These are phyloP conservation scores for Phyllostachys edulis DNA, from an alignment of 176 grass and related monocot genomes.

Conservation along the genomic window DNA sequence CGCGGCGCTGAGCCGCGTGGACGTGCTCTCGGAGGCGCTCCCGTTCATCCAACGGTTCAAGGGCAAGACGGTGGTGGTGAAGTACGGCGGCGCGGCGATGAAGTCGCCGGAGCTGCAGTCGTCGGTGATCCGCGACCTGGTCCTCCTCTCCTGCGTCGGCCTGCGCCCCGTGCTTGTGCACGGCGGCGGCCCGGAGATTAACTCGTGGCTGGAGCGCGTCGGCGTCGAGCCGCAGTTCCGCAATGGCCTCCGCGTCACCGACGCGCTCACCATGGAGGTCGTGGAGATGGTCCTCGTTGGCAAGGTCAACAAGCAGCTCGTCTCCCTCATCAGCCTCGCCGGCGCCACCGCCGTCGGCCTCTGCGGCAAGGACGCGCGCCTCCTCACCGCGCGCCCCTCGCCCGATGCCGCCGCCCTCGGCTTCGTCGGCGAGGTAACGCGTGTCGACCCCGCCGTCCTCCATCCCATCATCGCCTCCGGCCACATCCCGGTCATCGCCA, in stretches of 20 bases:
- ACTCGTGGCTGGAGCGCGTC: slow-evolving; percentile 58
- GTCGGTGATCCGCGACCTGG: slow-evolving; percentile 77
- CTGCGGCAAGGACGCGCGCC: slow-evolving; percentile 71
- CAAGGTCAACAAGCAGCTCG: slow-evolving; percentile 87
- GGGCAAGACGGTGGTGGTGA: slow-evolving; percentile 87
- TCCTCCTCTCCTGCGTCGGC: slow-evolving; percentile 78
- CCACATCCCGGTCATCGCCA: slow-evolving; percentile 89
- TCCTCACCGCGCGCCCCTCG: slow-evolving; percentile 60
- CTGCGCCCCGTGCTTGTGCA: slow-evolving; percentile 75
- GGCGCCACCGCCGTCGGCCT: slow-evolving; percentile 77
- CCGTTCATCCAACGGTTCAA: slow-evolving; percentile 85
- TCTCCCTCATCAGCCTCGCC: slow-evolving; percentile 69
- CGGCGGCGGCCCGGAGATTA: slow-evolving; percentile 80
- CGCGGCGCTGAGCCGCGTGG: slow-evolving; percentile 52
- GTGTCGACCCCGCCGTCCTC: slow-evolving; percentile 62
- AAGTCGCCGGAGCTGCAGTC: slow-evolving; percentile 62
- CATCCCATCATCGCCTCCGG: slow-evolving; percentile 52
- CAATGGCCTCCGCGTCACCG: slow-evolving; percentile 73
- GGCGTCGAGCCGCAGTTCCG: slow-evolving; percentile 63
- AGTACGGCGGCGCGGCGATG: slow-evolving; percentile 82
- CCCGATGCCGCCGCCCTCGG: slow-evolving; percentile 56
- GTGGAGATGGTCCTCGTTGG: slow-evolving; percentile 83
- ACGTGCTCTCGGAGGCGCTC: slow-evolving; percentile 82
- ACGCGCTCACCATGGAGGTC: slow-evolving; percentile 76
- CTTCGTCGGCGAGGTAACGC: slow-evolving; percentile 70